Evolutionary conservation across 495 filamentous ascomycete genomes (phyloP), one percentile per base, ranked within the genome.

Genomic region (Evernia prunastri): DNA sequence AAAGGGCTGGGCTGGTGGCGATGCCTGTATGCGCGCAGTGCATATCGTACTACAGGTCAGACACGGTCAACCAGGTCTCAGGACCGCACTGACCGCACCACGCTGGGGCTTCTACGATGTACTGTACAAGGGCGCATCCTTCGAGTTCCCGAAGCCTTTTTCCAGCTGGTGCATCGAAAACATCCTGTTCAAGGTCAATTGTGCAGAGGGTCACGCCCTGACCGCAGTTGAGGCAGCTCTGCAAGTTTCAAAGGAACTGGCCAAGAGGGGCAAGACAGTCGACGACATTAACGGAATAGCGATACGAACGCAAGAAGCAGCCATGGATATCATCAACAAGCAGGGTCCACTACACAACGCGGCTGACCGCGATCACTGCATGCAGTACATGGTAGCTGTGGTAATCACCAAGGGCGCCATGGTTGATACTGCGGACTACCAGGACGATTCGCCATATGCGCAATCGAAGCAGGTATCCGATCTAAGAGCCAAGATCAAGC

Each of bases 1-100:
- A 0, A 81, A 81, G 63, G 79, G 79, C 33, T 81, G 80, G 80
- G 78, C 78, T 0, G 78, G 70, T 0, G 80, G 74, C 4, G 75
- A 80, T 66, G 78, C 80, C 1, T 71, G 70, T 27, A 75, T 74
- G 65, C 73, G 78, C 29, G 79, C 78, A 2, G 76, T 82, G 9
- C 74, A 80, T 17, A 65, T 80, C n/a, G 69, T 70, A 0, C 59
- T 77, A 1, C 59, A 78, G 6, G 69, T 68, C 4, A 60, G 43
- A 11, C 29, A 57, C 0, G 78, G 75, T 2, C 77, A 80, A 63
- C 72, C 71, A 0, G 79, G 80, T 1, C 66, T 72, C 1, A 72
- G 69, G 3, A 69, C 64, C 3, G 73, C 67, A 1, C 61, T 81
- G 51, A 75, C 73, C 1, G 65, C 67, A 1, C 60, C 65, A 15